Evolutionary conservation across 2,329 filamentous ascomycete genomes (phyloP).

Genomic region (Colletotrichum navitas): DNA sequence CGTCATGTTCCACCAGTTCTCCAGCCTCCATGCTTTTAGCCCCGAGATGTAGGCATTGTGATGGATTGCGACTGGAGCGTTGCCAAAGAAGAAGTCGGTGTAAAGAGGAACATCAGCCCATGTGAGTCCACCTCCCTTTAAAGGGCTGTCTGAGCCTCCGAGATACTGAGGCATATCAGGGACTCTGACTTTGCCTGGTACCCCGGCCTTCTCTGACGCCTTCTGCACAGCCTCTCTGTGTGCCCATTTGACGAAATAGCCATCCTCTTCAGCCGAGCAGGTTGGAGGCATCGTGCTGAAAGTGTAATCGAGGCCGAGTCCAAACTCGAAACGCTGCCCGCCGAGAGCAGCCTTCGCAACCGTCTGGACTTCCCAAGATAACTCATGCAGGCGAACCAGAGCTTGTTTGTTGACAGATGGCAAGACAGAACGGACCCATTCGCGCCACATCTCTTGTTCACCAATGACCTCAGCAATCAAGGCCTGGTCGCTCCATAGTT

Average conservation of each 20-base stretch:
- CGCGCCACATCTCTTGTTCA: constrained; percentile 54
- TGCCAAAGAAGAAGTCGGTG: constrained; percentile 53
- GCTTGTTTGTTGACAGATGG: neutral
- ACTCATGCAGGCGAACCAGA: neutral
- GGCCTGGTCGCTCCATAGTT: constrained; percentile 55
- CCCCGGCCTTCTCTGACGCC: constrained; percentile 48
- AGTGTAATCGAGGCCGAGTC: constrained; percentile 54
- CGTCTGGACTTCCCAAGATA: constrained; percentile 41
- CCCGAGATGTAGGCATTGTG: constrained; percentile 51
- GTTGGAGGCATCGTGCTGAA: constrained; percentile 53
- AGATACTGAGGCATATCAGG: constrained; percentile 47
- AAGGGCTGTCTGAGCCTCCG: constrained; percentile 32
- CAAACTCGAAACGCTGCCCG: constrained; percentile 51
- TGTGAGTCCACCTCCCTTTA: constrained; percentile 16
- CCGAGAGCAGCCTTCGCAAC: constrained; percentile 47
- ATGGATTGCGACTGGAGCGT: constrained; percentile 52
- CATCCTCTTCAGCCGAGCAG: constrained; percentile 53
- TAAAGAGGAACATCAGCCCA: constrained; percentile 51
- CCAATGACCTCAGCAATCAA: constrained; percentile 53
- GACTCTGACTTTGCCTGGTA: constrained; percentile 48
- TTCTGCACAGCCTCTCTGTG: constrained; percentile 44
- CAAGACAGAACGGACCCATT: constrained; percentile 48
- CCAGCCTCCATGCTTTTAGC: constrained; percentile 48
- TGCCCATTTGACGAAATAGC: constrained; percentile 48
- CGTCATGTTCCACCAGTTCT: constrained; percentile 52